Base-by-base conservation (phyloP, 495 filamentous ascomycete species). In the Hyaloscypha finlandica region DNA sequence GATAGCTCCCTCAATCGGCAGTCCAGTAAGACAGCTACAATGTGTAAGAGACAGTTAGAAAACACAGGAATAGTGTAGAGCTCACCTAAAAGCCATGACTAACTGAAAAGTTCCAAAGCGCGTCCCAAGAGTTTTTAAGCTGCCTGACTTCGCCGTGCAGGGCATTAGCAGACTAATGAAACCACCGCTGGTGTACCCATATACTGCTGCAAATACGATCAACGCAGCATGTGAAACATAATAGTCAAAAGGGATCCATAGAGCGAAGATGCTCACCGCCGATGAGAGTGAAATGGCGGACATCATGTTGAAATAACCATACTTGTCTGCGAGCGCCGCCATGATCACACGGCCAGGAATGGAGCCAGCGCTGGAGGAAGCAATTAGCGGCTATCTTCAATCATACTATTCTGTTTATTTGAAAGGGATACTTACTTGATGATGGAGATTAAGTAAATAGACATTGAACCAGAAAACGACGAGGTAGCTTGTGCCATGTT, bases 401-500 rank as follows among this genome's bases (percentile, higher is more conserved):
- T 20, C 30, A 35, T 25, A 58, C 0, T 8, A 31, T 19, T 3
- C 14, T 30, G 22, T 31, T 20, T 14, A 32, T 32, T 32, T 30
- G 2, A 20, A 59, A 32, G 19, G 35, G 53, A 8, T 19, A 52
- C 62, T 52, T 52, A 72, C 70, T 70, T 70, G 59, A 65, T 72
- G 29, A 79, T 76, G 16, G 76, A 76, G 37, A 78, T 55, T 25
- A 55, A 16, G 30, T 55, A 55, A 4, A 55, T 22, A 22, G 53
- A 22, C 20, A 55, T 22, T 11, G 20, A 22, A 8, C 8, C 8
- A 11, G 53, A 55, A 8, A 55, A 55, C 20, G 20, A 22, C 11
- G 53, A 55, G 11, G 53, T 55, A 9, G 20, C 53, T 25, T 82
- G 70, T 11, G 80, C 84, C 66, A 88, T 87, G 0, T 77, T 73